Evolutionary conservation across 352 stramenopile genomes (phyloP), one percentile per base, ranked within the genome.

Genomic region (Blastocystis sp.): DNA sequence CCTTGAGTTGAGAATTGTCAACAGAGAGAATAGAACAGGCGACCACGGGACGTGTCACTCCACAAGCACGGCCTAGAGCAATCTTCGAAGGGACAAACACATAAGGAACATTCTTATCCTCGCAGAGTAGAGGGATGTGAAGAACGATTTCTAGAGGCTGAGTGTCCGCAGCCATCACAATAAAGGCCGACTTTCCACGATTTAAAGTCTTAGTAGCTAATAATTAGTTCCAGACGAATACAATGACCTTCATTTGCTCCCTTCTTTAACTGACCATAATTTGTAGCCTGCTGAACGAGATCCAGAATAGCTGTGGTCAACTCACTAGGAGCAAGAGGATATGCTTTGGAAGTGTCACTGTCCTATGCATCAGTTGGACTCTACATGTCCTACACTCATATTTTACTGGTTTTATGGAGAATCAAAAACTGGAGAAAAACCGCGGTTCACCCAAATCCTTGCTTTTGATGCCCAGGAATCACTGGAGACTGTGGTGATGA

Each of bases 211-310:
- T 99, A 91, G 98, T 99, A 88, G 97, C 97, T 92, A 90, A 8
- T 24, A 18, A 26, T 59, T 30, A 68, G 3, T n/a, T 53, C 6
- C 20, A 26, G 4, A 20, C 55, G 39, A 16, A 18, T 20, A 5
- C 18, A 90, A 13, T 34, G 59, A 93, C 91, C 92, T 90, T 99
- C 98, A 93, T 99, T 99, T 73, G 97, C 98, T 79, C 98, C 98
- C 93, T 99, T 99, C 93, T 99, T 99, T 90, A 99, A 98, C 93
- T 99, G 97, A 94, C 98, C 98, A 95, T 98, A 98, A 93, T 99
- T 98, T 90, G 95, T 96, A 47, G 97, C 96, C 91, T 99, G 97
- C 93, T 99, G 97, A 75, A 99, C 95, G 75, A 99, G 93, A 92
- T 99, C 97, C 73, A 99, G 94, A 91, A 99, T 98, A 79, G 95